Percentiles rank a stretch among this genome's conserved stretches.
phyloP scores from a whole-genome alignment of 306 rosid genomes.

The Dicorynia guianensis region DNA sequence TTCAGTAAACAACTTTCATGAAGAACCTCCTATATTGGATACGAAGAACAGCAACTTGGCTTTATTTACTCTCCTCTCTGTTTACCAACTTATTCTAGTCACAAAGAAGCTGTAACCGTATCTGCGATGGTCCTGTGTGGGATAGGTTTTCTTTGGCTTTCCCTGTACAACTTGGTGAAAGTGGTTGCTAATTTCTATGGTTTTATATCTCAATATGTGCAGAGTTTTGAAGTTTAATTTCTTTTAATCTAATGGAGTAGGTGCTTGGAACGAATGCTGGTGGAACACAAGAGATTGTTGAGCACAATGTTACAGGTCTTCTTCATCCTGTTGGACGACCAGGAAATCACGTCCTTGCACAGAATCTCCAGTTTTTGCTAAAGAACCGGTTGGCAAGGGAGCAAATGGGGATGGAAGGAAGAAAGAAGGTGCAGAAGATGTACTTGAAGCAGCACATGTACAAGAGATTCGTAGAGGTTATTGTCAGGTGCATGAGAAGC shows the following conservation, averaged over 20 bases:
- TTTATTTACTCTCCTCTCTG: neutral
- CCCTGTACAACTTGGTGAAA: neutral
- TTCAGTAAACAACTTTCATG: neutral
- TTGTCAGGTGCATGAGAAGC: constrained; percentile 74
- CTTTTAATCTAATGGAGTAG: constrained; percentile 50
- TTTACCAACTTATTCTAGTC: neutral
- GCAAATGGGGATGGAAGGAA: constrained; percentile 80
- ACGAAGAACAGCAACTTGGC: neutral
- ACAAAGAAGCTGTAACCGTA: neutral
- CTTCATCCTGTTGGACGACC: constrained; percentile 73
- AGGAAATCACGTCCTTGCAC: constrained; percentile 63
- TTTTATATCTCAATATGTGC: neutral
- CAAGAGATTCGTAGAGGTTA: constrained; percentile 74
- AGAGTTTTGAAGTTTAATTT: constrained; percentile 15
- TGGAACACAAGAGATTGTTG: constrained; percentile 89
- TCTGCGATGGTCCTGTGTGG: neutral
- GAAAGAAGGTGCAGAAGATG: constrained; percentile 73
- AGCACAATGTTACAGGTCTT: constrained; percentile 81
- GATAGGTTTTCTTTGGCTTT: neutral
- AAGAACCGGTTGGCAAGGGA: constrained; percentile 61
- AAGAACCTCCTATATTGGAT: neutral
- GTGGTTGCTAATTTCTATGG: neutral
- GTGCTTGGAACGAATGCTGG: constrained; percentile 94
- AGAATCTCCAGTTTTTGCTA: constrained; percentile 71
- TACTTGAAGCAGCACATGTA: constrained; percentile 88